These are phyloP conservation scores for Serendipita sp. DNA, from an alignment of 768 basidiomycete genomes.

Conservation along the genomic window DNA sequence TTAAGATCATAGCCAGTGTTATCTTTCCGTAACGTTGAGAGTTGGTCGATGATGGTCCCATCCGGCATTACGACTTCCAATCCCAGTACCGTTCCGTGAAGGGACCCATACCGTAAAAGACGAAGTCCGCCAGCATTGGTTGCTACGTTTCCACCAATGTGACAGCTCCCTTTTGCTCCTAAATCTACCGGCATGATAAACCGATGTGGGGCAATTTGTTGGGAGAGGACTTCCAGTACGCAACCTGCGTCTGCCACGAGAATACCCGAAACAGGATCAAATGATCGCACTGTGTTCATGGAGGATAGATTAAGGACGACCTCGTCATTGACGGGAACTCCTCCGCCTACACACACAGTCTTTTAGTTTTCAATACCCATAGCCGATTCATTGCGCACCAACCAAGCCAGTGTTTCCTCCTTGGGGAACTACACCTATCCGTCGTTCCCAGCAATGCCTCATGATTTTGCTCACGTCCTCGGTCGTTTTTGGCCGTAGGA, in stretches of 20 bases:
- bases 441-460: conserved; percentile 66
- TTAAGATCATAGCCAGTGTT: conserved; percentile 98
- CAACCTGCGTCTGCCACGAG: conserved; percentile 90
- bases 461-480: conserved; percentile 79
- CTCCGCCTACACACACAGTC: conserved; percentile 33
- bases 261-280: conserved; percentile 74
- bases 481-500: conserved; percentile 78
- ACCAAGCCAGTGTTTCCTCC: conserved; percentile 98
- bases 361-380: not conserved
- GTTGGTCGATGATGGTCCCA: conserved; percentile 75
- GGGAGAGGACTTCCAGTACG: conserved; percentile 74
- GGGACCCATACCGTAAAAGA: conserved; percentile 81
- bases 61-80: conserved; percentile 93
- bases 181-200: conserved; percentile 96
- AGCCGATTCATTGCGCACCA: conserved; percentile 28
- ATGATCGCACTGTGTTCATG: conserved; percentile 67
- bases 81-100: conserved; percentile 90
- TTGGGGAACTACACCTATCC: conserved; percentile 88
- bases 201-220: conserved; percentile 70
- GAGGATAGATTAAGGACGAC: conserved; percentile 71
- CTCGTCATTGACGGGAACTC: conserved; percentile 79
- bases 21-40: conserved; percentile 88
- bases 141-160: conserved; percentile 92
- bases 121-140: conserved; percentile 98
- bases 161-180: conserved; percentile 95